phyloP scores from a whole-genome alignment of 441 rosid genomes.

The Adansonia madagascariensis region DNA sequence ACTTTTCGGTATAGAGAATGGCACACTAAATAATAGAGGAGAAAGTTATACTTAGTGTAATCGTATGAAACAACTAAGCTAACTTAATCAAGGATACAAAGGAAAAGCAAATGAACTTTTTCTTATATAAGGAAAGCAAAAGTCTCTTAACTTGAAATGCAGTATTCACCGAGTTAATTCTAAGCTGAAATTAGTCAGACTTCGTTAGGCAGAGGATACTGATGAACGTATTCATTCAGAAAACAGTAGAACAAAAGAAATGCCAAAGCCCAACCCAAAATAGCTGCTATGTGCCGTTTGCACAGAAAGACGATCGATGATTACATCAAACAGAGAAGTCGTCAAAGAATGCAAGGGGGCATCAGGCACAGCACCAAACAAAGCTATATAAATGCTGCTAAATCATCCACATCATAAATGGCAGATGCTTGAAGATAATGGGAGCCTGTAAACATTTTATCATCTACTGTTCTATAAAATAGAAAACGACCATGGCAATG shows the following conservation, averaged over 20 bases:
- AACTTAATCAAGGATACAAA: no score
- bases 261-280: not conserved
- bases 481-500: not conserved
- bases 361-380: not conserved
- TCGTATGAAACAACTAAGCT: no score
- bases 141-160: not conserved
- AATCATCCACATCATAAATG: not conserved
- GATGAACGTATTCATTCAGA: no score
- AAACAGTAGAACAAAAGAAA: no score
- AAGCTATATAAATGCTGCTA: not conserved
- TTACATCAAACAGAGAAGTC: not conserved
- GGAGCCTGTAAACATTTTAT: not conserved
- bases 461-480: not conserved
- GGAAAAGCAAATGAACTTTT: not conserved
- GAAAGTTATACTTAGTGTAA: no score
- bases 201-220: no score
- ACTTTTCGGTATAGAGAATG: no score
- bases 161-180: no score
- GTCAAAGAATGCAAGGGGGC: not conserved
- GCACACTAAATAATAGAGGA: no score
- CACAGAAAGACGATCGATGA: not conserved
- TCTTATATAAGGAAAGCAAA: not conserved
- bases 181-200: no score
- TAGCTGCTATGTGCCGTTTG: not conserved
- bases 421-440: not conserved